A percentile compares a stretch with the other conserved stretches of the same genome.
phyloP scores from a whole-genome alignment of 306 rosid genomes.

The Trichosanthes cucumerina region DNA sequence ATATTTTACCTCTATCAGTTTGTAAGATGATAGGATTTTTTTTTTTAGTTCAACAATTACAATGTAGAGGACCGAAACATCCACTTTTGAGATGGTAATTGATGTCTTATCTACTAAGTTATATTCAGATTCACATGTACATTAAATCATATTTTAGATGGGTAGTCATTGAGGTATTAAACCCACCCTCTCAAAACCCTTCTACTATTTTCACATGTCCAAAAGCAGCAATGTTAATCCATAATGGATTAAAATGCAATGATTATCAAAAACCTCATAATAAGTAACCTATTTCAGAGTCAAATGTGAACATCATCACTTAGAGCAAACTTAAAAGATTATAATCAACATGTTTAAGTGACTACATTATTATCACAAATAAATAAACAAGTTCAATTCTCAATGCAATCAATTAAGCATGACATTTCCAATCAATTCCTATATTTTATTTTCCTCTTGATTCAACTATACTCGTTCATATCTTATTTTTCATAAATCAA shows the following conservation, averaged over 20 bases:
- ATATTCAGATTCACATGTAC: background rate
- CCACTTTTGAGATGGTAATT: too few species aligned
- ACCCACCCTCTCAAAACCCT: background rate
- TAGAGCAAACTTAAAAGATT: background rate
- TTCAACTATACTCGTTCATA: background rate
- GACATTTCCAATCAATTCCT: background rate
- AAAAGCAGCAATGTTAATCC: background rate
- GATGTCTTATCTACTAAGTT: too few species aligned
- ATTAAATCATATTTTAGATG: background rate
- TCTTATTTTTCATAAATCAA: background rate
- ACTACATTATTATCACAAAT: background rate
- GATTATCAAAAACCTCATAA: background rate
- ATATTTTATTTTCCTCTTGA: background rate
- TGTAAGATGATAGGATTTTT: too few species aligned
- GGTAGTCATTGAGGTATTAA: background rate
- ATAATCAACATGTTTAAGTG: background rate
- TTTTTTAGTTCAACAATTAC: too few species aligned
- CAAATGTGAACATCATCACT: background rate
- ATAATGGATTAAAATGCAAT: background rate
- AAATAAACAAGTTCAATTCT: background rate
- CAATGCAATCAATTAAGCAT: constrained; percentile 7
- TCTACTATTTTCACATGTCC: background rate
- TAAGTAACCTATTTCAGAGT: background rate
- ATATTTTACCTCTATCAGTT: too few species aligned
- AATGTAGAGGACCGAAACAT: too few species aligned